Evolutionary conservation across 2,329 filamentous ascomycete genomes (phyloP), one percentile per base, ranked within the genome.

Genomic region (Dothideomycetes sp.): DNA sequence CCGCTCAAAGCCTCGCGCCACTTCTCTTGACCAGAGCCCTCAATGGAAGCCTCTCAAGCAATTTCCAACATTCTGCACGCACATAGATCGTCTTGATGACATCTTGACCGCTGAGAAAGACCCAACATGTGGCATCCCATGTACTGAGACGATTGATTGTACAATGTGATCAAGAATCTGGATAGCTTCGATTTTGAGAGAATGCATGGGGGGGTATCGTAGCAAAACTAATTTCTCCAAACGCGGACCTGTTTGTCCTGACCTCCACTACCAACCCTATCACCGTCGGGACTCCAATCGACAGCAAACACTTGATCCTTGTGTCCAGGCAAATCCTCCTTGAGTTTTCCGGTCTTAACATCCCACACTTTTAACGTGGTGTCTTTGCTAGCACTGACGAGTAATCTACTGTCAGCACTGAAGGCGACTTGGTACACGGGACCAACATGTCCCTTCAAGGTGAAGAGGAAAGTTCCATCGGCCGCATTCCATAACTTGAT

Each of bases 331-430:
- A 96, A 67, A 65, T 95, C 88, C 60, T 74, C 73, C 49, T 78
- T 76, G 44, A 98, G 65, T 63, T 93, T 94, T 36, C 81, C 83
- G 2, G 82, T 85, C 47, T 81, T 73, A 58, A 94, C 83, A 54
- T 93, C 87, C 88, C 89, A 98, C 4, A 93, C 84, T 59, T 94
- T 96, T 34, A 96, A 65, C 0, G 91, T 96, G 2, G 85, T 91
- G 58, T 96, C 91, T 60, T 94, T 94, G 47, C 82, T 88, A 2
- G 76, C 83, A 22, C 85, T 93, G 11, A 94, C 88, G 4, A 96
- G 66, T 20, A 94, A 65, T n/a, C 89, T 71, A 13, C 84, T 93
- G 60, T 98, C 91, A 2, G 91, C 84, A 9, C 84, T 93, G 67
- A 95, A 98, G 29, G 82, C 80, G 53, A 84, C 86, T 65, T 93